Evolutionary conservation across 2,329 filamentous ascomycete genomes (phyloP), one percentile per base, ranked within the genome.

Genomic region (Phyllosticta citrichinensis): DNA sequence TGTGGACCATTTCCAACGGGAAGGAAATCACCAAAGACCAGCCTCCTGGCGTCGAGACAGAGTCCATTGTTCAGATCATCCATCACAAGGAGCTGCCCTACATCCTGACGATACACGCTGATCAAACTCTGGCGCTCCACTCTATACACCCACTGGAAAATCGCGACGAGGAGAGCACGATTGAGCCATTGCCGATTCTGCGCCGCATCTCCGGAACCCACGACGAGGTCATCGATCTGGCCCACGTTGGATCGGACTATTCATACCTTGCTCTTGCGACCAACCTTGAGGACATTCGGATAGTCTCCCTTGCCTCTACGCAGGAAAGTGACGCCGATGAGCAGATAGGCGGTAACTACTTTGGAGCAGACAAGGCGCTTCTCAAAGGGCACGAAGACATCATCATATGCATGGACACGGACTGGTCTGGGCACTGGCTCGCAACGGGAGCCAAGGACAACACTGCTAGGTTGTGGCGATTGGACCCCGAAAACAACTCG

Each of bases 361-460:
- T 97, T 72, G 94, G 94, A 14, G 89, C 92, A 63, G 94, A 99
- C 69, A 81, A 96, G 50, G 89, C 87, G 2, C 79, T 94, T 24
- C 80, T 99, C 1, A 90, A 89, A 69, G 94, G 94, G 1, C 94
- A 99, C 67, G 87, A 92, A 56, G 94, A 99, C 67, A 97, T 99
- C 57, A 89, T 99, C 63, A 96, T 99, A 67, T 92, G 91, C 62
- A 79, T 99, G 51, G 92, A 97, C 71, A 86, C 91, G 2, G 94
- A 99, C 75, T 96, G 91, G 91, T 97, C 94, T 10, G 95, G 95
- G 0, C 87, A 94, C 72, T 99, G 94, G 94, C 83, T 99, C 50
- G 93, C 88, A 12, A 97, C 94, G 1, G 94, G 93, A 58, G 90
- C 94, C 22, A 99, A 99, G 75, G 94, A 99, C 73, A 99, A 97